phyloP scores from a whole-genome alignment of 78 protist species.

The Dictyostelium capitatum region DNA sequence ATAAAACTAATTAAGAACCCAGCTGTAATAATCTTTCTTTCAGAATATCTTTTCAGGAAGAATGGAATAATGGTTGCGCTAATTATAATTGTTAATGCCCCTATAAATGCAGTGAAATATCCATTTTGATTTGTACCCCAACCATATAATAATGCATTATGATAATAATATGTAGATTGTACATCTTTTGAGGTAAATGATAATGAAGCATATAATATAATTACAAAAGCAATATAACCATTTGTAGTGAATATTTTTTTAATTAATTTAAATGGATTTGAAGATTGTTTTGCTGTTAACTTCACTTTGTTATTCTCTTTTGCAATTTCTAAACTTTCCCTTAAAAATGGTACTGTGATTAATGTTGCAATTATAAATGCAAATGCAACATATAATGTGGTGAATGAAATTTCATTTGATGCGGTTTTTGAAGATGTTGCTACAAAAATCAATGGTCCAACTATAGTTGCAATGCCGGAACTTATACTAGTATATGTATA shows the following conservation, averaged over 20 bases:
- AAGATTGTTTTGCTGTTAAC: neutral
- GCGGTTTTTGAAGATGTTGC: no score
- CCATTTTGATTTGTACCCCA: neutral
- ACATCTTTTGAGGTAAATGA: neutral
- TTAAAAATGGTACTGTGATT: neutral
- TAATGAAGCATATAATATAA: neutral
- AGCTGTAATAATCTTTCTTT: constrained; percentile 15
- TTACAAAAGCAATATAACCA: constrained; percentile 5
- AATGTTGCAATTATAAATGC: neutral
- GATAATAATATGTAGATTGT: neutral
- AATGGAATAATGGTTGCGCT: constrained; percentile 4
- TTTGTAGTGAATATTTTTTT: neutral
- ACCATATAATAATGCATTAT: neutral
- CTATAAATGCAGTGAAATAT: neutral
- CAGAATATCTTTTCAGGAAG: constrained; percentile 9
- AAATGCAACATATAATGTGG: neutral
- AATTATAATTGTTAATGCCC: neutral
- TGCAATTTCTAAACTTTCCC: neutral
- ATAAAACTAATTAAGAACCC: neutral
- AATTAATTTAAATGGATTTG: constrained; percentile 6
- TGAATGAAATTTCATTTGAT: neutral
- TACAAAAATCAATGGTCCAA: neutral
- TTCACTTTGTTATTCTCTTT: constrained; percentile 4
- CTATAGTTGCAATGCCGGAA: neutral
- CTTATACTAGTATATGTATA: neutral